These are phyloP conservation scores for Russula compacta DNA, from an alignment of 768 basidiomycete species.

Conservation along the genomic window DNA sequence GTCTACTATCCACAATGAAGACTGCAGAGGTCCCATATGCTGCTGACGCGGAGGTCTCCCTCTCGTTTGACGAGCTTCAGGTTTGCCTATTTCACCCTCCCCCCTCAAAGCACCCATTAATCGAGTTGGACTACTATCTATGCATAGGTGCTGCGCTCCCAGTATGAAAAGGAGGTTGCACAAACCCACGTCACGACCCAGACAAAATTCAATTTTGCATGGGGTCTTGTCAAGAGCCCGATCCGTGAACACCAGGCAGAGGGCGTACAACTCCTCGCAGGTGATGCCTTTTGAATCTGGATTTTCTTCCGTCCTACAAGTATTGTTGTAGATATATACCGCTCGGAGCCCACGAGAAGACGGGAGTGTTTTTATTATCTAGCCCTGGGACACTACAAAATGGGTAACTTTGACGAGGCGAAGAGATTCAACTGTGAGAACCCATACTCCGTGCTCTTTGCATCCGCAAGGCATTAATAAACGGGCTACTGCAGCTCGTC, in stretches of 20 bases:
- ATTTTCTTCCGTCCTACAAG: background rate
- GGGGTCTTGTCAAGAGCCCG: conserved; percentile 94
- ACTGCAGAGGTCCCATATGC: conserved; percentile 89
- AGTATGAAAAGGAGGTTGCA: conserved; percentile 82
- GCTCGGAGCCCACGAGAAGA: conserved; percentile 74
- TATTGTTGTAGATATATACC: conserved; percentile 68
- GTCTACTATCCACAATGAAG: conserved; percentile 29
- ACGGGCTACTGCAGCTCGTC: conserved; percentile 43
- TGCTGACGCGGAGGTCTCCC: conserved; percentile 84
- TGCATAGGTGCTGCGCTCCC: conserved; percentile 65
- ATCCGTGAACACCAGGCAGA: conserved; percentile 79
- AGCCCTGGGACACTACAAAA: conserved; percentile 92
- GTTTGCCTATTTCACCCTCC: conserved; percentile 32
- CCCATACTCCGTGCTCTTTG: background rate
- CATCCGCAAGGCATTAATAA: background rate
- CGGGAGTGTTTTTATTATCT: conserved; percentile 97
- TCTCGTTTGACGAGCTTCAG: conserved; percentile 85
- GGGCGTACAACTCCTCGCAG: conserved; percentile 87
- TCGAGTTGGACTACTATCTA: background rate
- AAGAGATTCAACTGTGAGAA: conserved; percentile 82
- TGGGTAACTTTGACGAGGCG: conserved; percentile 90
- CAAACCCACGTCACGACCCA: conserved; percentile 85
- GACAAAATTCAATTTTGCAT: conserved; percentile 96
- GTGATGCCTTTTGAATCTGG: conserved; percentile 30
- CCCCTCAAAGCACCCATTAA: background rate